phyloP scores from a whole-genome alignment of 306 rosid species.

The Astragalus membranaceus region DNA sequence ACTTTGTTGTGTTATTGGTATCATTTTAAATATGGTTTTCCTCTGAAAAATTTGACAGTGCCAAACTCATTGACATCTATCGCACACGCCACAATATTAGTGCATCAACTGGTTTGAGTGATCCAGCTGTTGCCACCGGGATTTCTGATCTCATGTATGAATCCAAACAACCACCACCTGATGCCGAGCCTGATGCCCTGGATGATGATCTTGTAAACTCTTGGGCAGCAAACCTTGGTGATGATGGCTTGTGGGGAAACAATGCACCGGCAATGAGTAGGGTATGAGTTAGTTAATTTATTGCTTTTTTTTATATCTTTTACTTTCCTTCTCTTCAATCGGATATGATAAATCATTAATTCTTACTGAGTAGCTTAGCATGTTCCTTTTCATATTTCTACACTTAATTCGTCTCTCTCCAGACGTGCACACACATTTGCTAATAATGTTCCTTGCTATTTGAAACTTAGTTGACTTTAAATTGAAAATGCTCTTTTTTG shows the following conservation, averaged over 20 bases:
- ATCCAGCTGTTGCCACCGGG: slow-evolving; percentile 99
- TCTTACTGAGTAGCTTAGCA: background rate
- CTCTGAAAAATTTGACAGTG: slow-evolving; percentile 43
- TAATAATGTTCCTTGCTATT: slow-evolving; percentile 1
- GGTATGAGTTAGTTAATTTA: slow-evolving; percentile 35
- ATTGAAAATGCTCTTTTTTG: slow-evolving; percentile 16
- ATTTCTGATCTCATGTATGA: slow-evolving; percentile 91
- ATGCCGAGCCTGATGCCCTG: slow-evolving; percentile 57
- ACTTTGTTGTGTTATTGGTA: background rate
- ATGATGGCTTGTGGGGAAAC: slow-evolving; percentile 88
- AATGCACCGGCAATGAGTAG: slow-evolving; percentile 92
- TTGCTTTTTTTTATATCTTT: background rate
- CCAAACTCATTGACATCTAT: slow-evolving; percentile 86
- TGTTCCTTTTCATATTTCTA: background rate
- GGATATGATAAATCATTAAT: background rate
- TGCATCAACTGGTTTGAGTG: slow-evolving; percentile 88
- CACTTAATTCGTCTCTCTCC: background rate
- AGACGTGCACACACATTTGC: background rate
- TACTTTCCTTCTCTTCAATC: background rate
- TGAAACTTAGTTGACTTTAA: slow-evolving; percentile 11
- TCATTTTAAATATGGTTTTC: slow-evolving; percentile 10
- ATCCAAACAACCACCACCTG: slow-evolving; percentile 65
- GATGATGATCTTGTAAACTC: slow-evolving; percentile 98
- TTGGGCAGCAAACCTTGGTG: slow-evolving; percentile 98
- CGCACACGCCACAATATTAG: slow-evolving; percentile 84